These are phyloP conservation scores for Neodidymelliopsis sp. DNA, from an alignment of 2,329 filamentous ascomycete species.

Conservation along the genomic window DNA sequence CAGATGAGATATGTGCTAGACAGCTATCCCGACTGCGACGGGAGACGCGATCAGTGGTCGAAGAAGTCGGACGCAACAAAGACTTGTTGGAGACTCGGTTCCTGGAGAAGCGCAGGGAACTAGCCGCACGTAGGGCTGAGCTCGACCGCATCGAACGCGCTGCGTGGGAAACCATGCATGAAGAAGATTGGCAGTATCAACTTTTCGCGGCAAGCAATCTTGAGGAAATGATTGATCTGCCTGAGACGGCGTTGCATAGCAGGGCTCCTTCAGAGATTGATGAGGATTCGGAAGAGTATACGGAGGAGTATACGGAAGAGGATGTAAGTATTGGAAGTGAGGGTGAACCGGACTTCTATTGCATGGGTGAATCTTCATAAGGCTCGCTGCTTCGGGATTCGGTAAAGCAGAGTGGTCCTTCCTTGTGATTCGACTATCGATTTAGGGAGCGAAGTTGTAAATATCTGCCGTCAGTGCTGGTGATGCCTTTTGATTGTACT, in stretches of 20 bases:
- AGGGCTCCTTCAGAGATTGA: not conserved
- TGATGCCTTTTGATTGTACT: too few relatives aligned
- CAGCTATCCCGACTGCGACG: not conserved
- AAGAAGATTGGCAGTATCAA: slow-evolving; percentile 1
- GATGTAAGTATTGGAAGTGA: not conserved
- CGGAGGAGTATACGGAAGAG: not conserved
- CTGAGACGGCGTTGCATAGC: not conserved
- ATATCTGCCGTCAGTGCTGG: too few relatives aligned
- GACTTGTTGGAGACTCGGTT: not conserved
- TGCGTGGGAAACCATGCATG: not conserved
- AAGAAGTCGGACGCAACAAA: slow-evolving; percentile 5
- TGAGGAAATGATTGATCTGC: not conserved
- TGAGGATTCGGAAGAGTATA: not conserved
- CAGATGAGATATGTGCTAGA: not conserved
- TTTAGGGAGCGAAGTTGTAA: too few relatives aligned
- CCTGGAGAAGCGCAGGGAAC: not conserved
- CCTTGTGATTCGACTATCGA: not conserved
- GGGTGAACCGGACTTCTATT: not conserved
- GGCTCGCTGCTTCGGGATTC: not conserved
- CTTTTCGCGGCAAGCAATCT: not conserved
- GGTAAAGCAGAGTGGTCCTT: not conserved
- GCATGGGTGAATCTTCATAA: not conserved
- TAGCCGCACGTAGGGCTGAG: slow-evolving; percentile 2
- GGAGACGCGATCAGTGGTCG: slow-evolving; percentile 1
- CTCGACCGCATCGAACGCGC: not conserved